Base-by-base conservation (phyloP, 2,329 filamentous ascomycete species). In the Phaeosphaeria sp. region DNA sequence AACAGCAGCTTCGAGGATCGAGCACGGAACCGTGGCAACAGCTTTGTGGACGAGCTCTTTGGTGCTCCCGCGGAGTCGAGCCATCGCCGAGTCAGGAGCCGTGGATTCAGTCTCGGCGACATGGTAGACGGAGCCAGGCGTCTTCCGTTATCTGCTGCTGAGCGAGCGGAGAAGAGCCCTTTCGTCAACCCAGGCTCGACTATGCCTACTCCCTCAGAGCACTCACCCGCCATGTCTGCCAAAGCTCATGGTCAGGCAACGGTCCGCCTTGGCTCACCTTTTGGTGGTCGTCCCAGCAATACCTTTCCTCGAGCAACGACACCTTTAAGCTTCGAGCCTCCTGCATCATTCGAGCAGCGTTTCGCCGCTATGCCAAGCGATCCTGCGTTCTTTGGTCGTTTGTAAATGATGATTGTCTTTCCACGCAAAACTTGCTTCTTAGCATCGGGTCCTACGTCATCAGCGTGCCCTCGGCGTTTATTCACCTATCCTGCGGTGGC, bases 61-160 rank as follows among this genome's bases (percentile, higher is more conserved):
- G 77, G 79, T 53, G 76, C 77, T 33, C 76, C 79, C 40, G 76
- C 78, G 25, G 82, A 86, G 57, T 78, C 80, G 9, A 82, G 83
- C 52, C 81, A 85, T 63, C 83, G 84, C 54, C 83, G 85, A 27
- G 81, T 87, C 33, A 83, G 87, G 42, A 87, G 83, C 64, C 84
- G 87, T 44, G 87, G 87, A 53, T 87, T 87, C 66, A 89, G 86
- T 47, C 80, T 85, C 22, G 84, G 86, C 49, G 84, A 86, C 51
- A 82, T 86, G 57, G 80, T 80, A 60, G 80, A 80, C 25, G 79
- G 81, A 51, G 81, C 78, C 65, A 75, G 80, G 51, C 79, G 82
- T 51, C 78, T 88, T 33, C 79, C 84, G 45, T 80, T 82, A 55
- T 76, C 87, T 3, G 86, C 87, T 67, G 83, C 81, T 3, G 83